Evolutionary conservation across 352 stramenopile genomes (phyloP).

Genomic region (Phytophthora quininea): DNA sequence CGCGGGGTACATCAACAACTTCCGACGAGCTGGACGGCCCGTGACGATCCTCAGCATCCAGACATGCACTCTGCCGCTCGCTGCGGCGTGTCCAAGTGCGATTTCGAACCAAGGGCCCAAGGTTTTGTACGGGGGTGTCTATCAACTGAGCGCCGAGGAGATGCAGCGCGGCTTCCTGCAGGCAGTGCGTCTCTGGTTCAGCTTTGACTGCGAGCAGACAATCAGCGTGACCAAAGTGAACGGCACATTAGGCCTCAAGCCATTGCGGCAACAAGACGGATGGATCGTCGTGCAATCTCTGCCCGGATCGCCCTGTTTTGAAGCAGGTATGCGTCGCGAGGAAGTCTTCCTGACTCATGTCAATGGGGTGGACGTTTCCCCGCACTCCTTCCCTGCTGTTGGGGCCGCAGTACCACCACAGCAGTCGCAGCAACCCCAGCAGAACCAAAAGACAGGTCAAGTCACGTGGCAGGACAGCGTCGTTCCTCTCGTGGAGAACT

Average conservation of each 20-base stretch:
- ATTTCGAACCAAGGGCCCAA: conserved; percentile 65
- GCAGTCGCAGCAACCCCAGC: conserved; percentile 25
- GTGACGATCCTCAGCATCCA: conserved; percentile 79
- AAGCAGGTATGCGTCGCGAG: conserved; percentile 73
- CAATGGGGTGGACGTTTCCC: conserved; percentile 80
- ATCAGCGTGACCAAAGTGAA: conserved; percentile 82
- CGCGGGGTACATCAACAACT: conserved; percentile 70
- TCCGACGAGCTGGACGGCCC: conserved; percentile 53
- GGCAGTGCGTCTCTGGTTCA: conserved; percentile 78
- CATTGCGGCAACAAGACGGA: conserved; percentile 74
- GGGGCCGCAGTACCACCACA: conserved; percentile 18
- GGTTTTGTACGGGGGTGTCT: conserved; percentile 71
- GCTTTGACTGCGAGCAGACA: conserved; percentile 80
- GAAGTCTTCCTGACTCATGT: conserved; percentile 85
- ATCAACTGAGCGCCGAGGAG: conserved; percentile 55
- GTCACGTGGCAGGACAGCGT: conserved; percentile 81
- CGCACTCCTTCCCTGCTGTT: conserved; percentile 69
- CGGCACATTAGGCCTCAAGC: conserved; percentile 68
- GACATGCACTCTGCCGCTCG: conserved; percentile 61
- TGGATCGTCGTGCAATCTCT: conserved; percentile 81
- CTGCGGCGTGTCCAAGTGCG: conserved; percentile 62
- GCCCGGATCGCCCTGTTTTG: conserved; percentile 63
- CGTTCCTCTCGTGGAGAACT: conserved; percentile 74
- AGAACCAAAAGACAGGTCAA: conserved; percentile 33
- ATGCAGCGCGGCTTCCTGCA: conserved; percentile 67